A percentile compares a stretch with the other conserved stretches of the same genome.
Evolutionary conservation across 2,329 filamentous ascomycete species (phyloP).

Genomic region (Pyrenophora graminea): DNA sequence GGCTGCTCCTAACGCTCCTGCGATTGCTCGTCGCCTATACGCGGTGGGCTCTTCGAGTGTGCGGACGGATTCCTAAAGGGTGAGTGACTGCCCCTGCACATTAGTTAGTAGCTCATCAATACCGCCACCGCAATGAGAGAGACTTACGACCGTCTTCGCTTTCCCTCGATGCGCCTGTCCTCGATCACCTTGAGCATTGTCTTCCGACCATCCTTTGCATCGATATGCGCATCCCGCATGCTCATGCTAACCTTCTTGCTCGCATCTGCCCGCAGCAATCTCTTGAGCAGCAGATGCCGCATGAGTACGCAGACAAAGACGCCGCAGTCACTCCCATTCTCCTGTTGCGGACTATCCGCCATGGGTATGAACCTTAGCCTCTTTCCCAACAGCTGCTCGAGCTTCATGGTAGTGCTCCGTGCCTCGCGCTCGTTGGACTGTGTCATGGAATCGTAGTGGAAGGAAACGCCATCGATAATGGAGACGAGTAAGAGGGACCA

Average conservation of each 20-base stretch:
- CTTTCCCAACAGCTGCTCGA: conserved; percentile 69
- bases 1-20: conserved; percentile 11
- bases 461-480: conserved; percentile 84
- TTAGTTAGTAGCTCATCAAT: neutral
- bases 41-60: conserved; percentile 43
- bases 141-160: conserved; percentile 78
- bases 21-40: conserved; percentile 44
- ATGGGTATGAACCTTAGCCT: conserved; percentile 78
- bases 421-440: conserved; percentile 78
- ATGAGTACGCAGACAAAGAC: conserved; percentile 96
- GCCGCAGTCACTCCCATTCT: conserved; percentile 91
- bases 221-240: conserved; percentile 80
- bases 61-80: conserved; percentile 38
- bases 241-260: conserved; percentile 93
- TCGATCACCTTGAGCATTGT: conserved; percentile 93
- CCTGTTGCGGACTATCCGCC: conserved; percentile 84
- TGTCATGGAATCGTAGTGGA: conserved; percentile 91
- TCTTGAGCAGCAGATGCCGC: conserved; percentile 86
- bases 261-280: conserved; percentile 77
- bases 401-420: conserved; percentile 67
- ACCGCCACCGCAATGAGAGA: neutral
- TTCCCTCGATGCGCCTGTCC: conserved; percentile 81
- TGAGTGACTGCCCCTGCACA: conserved; percentile 38
- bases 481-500: conserved; percentile 94
- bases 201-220: conserved; percentile 78